Evolutionary conservation across 768 basidiomycete genomes (phyloP).

Genomic region (Naematelia aurantialba): DNA sequence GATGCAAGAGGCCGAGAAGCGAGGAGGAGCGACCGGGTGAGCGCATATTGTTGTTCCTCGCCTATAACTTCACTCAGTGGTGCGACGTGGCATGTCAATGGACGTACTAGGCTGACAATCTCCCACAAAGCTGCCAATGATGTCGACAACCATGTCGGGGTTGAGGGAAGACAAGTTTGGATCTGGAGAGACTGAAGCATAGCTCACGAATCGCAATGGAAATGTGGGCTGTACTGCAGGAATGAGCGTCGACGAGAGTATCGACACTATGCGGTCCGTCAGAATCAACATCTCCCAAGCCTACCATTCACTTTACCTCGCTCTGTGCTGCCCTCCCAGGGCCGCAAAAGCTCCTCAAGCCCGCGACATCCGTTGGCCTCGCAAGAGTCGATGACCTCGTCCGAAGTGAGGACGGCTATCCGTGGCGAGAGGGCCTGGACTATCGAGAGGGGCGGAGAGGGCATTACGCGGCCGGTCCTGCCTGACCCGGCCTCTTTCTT

Average conservation of each 20-base stretch:
- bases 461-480: conserved; percentile 23
- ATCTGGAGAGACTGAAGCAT: conserved; percentile 28
- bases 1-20: conserved; percentile 40
- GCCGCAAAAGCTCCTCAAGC: conserved; percentile 47
- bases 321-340: conserved; percentile 48
- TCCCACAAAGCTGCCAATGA: conserved; percentile 41
- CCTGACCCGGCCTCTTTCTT: not conserved
- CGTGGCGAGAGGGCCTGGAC: conserved; percentile 46
- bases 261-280: conserved; percentile 34
- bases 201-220: conserved; percentile 45
- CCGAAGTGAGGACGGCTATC: conserved; percentile 45
- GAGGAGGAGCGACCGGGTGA: conserved; percentile 42
- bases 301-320: conserved; percentile 31
- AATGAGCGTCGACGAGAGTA: conserved; percentile 43
- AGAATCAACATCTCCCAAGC: not conserved
- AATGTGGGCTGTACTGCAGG: conserved; percentile 47
- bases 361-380: conserved; percentile 47
- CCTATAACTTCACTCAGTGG: conserved; percentile 21
- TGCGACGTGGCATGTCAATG: not conserved
- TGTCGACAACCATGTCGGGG: conserved; percentile 45
- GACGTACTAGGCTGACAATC: conserved; percentile 34
- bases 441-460: conserved; percentile 45
- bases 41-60: conserved; percentile 43
- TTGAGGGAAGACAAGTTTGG: conserved; percentile 26
- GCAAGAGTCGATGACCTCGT: conserved; percentile 43